A percentile compares a stretch with the other conserved stretches of the same genome.
phyloP scores from a whole-genome alignment of 148 eudicot genomes.

The Hydrangea macrophylla region DNA sequence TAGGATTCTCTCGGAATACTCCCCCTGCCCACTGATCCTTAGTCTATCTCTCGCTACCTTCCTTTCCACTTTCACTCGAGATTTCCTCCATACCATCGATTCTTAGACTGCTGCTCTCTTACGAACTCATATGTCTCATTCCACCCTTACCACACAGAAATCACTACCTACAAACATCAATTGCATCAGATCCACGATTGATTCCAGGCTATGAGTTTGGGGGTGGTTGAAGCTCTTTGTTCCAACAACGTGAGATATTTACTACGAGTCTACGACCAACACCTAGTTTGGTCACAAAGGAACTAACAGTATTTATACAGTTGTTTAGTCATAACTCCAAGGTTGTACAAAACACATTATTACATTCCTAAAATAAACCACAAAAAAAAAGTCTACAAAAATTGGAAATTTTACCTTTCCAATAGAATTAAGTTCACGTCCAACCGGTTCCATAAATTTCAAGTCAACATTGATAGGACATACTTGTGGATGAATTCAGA shows the following conservation, averaged over 20 bases:
- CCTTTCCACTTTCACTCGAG: too few relatives aligned
- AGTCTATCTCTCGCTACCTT: too few relatives aligned
- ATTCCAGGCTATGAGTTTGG: background rate
- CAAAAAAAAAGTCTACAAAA: background rate
- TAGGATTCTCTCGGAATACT: too few relatives aligned
- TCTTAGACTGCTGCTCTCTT: too few relatives aligned
- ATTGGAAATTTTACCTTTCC: slow-evolving; percentile 56
- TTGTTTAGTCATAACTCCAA: too few relatives aligned
- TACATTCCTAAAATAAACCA: too few relatives aligned
- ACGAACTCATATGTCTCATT: too few relatives aligned
- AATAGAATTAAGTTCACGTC: slow-evolving; percentile 71
- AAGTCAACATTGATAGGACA: slow-evolving; percentile 92
- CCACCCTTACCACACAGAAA: too few relatives aligned
- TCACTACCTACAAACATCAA: too few relatives aligned
- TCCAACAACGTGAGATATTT: background rate
- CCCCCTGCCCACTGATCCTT: too few relatives aligned
- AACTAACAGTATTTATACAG: background rate
- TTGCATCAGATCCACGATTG: background rate
- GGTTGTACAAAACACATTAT: background rate
- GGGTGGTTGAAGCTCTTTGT: background rate
- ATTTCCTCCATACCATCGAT: too few relatives aligned
- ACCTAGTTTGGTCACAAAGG: background rate
- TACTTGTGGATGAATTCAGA: slow-evolving; percentile 38
- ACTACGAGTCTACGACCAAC: background rate
- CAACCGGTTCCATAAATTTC: slow-evolving; percentile 87